Conservation (phyloP, 768 basidiomycete species). For the Amanita pseudoporphyria region DNA sequence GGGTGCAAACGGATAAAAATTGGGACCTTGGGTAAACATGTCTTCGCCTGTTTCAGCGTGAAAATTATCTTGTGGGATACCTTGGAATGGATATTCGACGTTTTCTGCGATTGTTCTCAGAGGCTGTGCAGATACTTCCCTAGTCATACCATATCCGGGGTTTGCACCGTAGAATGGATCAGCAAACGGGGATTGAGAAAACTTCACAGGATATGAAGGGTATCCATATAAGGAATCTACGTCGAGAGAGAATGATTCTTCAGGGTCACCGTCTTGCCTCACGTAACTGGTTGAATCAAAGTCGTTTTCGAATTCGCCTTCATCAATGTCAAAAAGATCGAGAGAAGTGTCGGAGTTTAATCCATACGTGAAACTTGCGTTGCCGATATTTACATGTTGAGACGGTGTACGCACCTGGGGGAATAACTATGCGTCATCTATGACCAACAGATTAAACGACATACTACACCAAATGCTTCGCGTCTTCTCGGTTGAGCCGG, state of each 20-base stretch:
- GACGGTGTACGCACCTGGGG: slow-evolving; percentile 25
- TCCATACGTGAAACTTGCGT: slow-evolving; percentile 23
- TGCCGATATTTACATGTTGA: slow-evolving; percentile 18
- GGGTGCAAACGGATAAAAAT: slow-evolving; percentile 6
- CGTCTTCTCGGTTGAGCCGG: slow-evolving; percentile 46
- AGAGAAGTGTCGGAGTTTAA: slow-evolving; percentile 33
- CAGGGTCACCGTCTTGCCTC: slow-evolving; percentile 22
- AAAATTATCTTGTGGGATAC: slow-evolving; percentile 7
- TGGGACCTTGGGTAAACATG: slow-evolving; percentile 10
- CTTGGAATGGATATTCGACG: slow-evolving; percentile 34
- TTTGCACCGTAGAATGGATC: slow-evolving; percentile 29
- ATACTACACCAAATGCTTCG: slow-evolving; percentile 31
- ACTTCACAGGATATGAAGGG: slow-evolving; percentile 21
- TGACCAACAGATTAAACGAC: slow-evolving; percentile 19
- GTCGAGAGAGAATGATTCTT: slow-evolving; percentile 29
- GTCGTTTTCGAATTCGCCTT: slow-evolving; percentile 52
- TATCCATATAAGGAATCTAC: slow-evolving; percentile 24
- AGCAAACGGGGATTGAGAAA: slow-evolving; percentile 19
- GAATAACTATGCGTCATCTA: too few relatives aligned
- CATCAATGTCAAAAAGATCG: slow-evolving; percentile 68
- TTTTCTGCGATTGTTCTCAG: slow-evolving; percentile 30
- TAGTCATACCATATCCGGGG: slow-evolving; percentile 8
- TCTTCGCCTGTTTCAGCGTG: slow-evolving; percentile 2
- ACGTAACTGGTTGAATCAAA: slow-evolving; percentile 20
- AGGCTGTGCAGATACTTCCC: slow-evolving; percentile 11